Evolutionary conservation across 2,329 filamentous ascomycete genomes (phyloP).

Genomic region (Cytospora piceicola): DNA sequence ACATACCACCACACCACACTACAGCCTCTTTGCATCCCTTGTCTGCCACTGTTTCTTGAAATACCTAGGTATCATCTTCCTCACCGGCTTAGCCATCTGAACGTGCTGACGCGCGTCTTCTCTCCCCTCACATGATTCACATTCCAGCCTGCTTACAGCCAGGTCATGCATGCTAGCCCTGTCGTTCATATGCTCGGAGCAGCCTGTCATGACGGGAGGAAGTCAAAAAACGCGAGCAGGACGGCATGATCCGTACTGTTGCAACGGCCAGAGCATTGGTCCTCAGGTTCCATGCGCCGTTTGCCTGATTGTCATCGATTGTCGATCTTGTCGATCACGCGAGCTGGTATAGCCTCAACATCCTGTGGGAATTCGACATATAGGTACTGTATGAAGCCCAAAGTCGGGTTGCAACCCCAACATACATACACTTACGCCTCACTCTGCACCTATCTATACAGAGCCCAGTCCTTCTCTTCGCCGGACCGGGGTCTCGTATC

Average conservation of each 20-base stretch:
- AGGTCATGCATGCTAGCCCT: conserved; percentile 9
- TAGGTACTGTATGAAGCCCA: neutral
- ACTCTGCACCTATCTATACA: neutral
- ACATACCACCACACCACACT: neutral
- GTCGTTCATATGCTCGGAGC: neutral
- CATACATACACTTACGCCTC: neutral
- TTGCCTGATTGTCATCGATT: neutral
- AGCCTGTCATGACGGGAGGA: neutral
- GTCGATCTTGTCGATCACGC: neutral
- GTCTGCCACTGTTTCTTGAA: neutral
- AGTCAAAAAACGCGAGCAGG: neutral
- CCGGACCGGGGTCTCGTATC: neutral
- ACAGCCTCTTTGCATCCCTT: conserved; percentile 5
- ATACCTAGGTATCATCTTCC: neutral
- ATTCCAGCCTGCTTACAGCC: conserved; percentile 6
- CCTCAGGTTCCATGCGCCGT: neutral
- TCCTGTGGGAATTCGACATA: neutral
- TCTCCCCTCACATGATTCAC: neutral
- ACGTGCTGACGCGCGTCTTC: conserved; percentile 22
- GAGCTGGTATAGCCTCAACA: neutral
- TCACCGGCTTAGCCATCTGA: conserved; percentile 11
- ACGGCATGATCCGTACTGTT: neutral
- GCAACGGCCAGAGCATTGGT: neutral
- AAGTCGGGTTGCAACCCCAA: neutral
- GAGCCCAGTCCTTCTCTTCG: neutral